phyloP scores from a whole-genome alignment of 2,329 filamentous ascomycete genomes.

The Aureobasidium leucospermi region DNA sequence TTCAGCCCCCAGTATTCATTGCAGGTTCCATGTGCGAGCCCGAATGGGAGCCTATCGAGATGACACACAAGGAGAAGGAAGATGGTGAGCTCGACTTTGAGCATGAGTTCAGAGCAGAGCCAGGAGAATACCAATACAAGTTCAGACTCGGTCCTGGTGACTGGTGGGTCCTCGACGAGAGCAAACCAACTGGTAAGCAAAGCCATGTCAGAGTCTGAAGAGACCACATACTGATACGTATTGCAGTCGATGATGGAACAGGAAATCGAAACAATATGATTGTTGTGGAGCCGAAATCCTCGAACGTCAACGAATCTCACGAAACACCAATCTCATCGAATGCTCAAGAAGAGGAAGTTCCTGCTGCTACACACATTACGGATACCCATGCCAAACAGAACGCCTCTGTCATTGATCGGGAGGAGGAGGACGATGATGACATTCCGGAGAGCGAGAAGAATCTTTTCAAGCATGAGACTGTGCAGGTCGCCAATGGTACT shows the following conservation, averaged over 20 bases:
- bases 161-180: conserved; percentile 64
- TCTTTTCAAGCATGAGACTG: conserved; percentile 12
- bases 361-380: background rate
- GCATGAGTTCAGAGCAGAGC: conserved; percentile 48
- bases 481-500: background rate
- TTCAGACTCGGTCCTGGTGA: conserved; percentile 60
- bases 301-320: background rate
- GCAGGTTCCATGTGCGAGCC: conserved; percentile 62
- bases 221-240: background rate
- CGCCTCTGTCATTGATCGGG: background rate
- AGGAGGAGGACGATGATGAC: background rate
- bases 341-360: background rate
- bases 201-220: background rate
- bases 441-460: conserved; percentile 8
- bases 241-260: conserved; percentile 40
- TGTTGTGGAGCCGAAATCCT: conserved; percentile 22
- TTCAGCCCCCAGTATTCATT: conserved; percentile 61
- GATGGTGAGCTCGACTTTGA: conserved; percentile 50
- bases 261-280: conserved; percentile 50
- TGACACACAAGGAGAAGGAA: conserved; percentile 46
- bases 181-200: conserved; percentile 49
- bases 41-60: conserved; percentile 60
- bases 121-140: conserved; percentile 65
- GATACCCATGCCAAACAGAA: background rate
- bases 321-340: background rate